phyloP scores from a whole-genome alignment of 2,329 filamentous ascomycete species.

The Exserohilum rostratum region DNA sequence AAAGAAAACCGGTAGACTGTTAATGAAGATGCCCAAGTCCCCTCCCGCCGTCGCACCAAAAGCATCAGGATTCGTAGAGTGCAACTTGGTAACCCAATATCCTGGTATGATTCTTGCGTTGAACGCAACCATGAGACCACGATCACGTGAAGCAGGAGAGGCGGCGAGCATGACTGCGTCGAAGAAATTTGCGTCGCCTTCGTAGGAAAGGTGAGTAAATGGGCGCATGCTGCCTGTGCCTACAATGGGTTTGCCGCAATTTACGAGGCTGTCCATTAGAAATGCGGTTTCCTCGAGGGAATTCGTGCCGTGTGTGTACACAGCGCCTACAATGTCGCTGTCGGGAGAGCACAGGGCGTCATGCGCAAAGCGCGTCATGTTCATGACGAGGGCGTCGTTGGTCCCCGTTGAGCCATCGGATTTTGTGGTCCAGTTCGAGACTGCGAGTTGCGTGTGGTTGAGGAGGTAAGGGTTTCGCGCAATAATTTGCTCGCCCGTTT shows the following conservation, averaged over 20 bases:
- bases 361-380: conserved; percentile 39
- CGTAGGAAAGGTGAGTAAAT: conserved; percentile 31
- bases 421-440: conserved; percentile 34
- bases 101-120: conserved; percentile 36
- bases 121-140: conserved; percentile 38
- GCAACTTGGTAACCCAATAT: conserved; percentile 35
- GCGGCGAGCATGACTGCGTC: conserved; percentile 35
- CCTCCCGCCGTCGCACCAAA: conserved; percentile 31
- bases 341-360: conserved; percentile 35
- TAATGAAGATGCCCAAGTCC: conserved; percentile 35
- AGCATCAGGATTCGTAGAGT: conserved; percentile 35
- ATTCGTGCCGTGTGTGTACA: conserved; percentile 40
- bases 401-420: conserved; percentile 32
- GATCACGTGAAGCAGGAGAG: conserved; percentile 23
- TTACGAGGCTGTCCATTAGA: conserved; percentile 33
- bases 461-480: conserved; percentile 34
- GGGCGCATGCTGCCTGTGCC: conserved; percentile 35
- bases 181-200: conserved; percentile 40
- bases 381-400: conserved; percentile 38
- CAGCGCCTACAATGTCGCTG: conserved; percentile 36
- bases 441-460: conserved; percentile 38
- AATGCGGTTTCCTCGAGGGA: conserved; percentile 40
- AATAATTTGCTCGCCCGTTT: conserved; percentile 35
- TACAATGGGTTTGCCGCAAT: conserved; percentile 38
- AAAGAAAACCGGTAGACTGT: conserved; percentile 34